Base-by-base conservation (phyloP, 106 monocot species). In the Platanthera guangdongensis region DNA sequence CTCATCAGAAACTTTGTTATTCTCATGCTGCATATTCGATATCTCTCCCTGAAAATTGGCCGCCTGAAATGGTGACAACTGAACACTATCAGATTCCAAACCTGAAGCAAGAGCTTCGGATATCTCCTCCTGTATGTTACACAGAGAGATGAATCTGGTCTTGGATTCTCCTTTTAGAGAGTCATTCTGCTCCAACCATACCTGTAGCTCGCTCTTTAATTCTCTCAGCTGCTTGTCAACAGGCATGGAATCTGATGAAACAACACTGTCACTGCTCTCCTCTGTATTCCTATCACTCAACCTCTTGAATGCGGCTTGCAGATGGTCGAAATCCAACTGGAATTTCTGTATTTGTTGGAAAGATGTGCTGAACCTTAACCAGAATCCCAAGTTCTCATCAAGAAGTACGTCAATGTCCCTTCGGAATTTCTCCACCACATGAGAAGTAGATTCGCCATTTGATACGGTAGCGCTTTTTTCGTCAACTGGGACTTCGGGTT, bases 31-130 rank as follows among this genome's bases (percentile, higher is more conserved):
- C 89, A 96, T 96, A 76, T 87, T 87, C 51, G 84, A 18, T 39
- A 96, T 82, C 83, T 96, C 95, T 1, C 95, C 93, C 57, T 87
- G 84, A 39, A 90, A 88, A 47, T 83, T 95, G 55, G 90, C 90
- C 50, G 88, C 95, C 51, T 90, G 85, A 69, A 87, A 88, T 5
- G 88, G 78, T 57, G 85, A 83, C 50, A 95, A 87, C 45, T 80
- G 65, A 1, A 76, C 52, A 28, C 55, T 79, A 47, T 88, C 82
- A 32, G 39, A 70, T 68, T 86, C 85, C 22, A 74, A 18, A 57
- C 77, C 73, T 39, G 75, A 72, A 71, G 74, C 78, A 16, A 86
- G 78, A 47, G 78, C 83, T 54, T 10, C 79, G 25, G 84, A 67
- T 75, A 95, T 95, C 81, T 93, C 95, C 16, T 88, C 83, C 55